These are phyloP conservation scores for Phycomyces nitens DNA, from an alignment of 192 early-diverging fungal genomes.

Conservation along the genomic window DNA sequence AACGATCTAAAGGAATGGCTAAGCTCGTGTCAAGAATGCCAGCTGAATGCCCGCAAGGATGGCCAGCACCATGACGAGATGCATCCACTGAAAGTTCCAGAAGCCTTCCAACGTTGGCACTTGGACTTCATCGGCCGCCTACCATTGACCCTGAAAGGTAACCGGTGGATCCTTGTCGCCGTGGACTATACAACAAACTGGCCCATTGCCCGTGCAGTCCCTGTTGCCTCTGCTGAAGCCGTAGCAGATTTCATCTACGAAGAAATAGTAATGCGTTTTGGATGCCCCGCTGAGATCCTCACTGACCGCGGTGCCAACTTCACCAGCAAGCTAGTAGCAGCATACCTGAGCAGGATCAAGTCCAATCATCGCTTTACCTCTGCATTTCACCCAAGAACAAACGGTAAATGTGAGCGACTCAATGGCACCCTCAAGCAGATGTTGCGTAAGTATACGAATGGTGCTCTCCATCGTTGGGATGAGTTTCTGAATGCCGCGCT, in stretches of 20 bases:
- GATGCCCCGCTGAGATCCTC: too few relatives aligned
- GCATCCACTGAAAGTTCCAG: background rate
- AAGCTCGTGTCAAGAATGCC: too few relatives aligned
- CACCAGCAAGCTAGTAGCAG: background rate
- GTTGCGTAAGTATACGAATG: background rate
- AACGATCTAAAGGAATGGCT: too few relatives aligned
- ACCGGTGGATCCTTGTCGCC: background rate
- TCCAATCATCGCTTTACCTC: background rate
- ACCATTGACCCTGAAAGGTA: background rate
- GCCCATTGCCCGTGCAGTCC: slow-evolving; percentile 2
- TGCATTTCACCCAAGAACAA: background rate
- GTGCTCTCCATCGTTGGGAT: too few relatives aligned
- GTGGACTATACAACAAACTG: slow-evolving; percentile 20
- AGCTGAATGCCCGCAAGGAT: too few relatives aligned
- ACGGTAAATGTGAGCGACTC: background rate
- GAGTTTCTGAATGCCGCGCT: too few relatives aligned
- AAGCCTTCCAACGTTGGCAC: background rate
- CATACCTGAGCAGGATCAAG: background rate
- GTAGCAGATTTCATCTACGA: too few relatives aligned
- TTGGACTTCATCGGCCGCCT: slow-evolving; percentile 9
- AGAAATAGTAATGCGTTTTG: too few relatives aligned
- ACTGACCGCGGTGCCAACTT: too few relatives aligned
- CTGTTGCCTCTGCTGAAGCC: background rate
- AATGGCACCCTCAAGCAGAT: background rate
- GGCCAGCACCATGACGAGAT: too few relatives aligned